Evolutionary conservation across 2,329 filamentous ascomycete genomes (phyloP).

Genomic region (Didymella segeticola): DNA sequence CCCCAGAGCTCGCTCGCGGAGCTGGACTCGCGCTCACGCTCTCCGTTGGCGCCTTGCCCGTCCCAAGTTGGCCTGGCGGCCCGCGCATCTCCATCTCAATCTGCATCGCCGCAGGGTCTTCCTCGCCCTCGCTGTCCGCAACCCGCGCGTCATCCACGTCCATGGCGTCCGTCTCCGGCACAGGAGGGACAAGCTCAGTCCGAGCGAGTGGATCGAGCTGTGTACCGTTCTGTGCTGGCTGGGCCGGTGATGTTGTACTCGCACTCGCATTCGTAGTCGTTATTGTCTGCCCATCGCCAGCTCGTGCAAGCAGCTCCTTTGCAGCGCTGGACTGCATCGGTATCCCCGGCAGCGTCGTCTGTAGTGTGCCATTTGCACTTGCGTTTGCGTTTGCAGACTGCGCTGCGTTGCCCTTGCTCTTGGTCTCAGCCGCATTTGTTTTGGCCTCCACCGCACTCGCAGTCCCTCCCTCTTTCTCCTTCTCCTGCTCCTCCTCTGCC

Average conservation of each 20-base stretch:
- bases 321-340: neutral
- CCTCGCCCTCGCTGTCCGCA: slow-evolving; percentile 35
- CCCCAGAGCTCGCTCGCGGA: slow-evolving; percentile 21
- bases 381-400: slow-evolving; percentile 7
- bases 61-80: slow-evolving; percentile 22
- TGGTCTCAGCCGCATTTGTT: slow-evolving; percentile 19
- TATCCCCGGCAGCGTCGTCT: slow-evolving; percentile 1
- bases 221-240: neutral
- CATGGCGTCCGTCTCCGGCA: slow-evolving; percentile 12
- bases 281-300: neutral
- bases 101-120: slow-evolving; percentile 46
- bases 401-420: slow-evolving; percentile 7
- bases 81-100: slow-evolving; percentile 51
- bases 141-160: slow-evolving; percentile 17
- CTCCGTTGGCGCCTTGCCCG: neutral
- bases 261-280: neutral
- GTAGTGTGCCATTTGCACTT: neutral
- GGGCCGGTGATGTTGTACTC: neutral
- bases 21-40: neutral
- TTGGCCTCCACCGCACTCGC: slow-evolving; percentile 31
- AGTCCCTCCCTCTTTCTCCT: slow-evolving; percentile 25
- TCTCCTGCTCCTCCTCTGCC: slow-evolving; percentile 34
- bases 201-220: slow-evolving; percentile 26
- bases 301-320: neutral
- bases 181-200: slow-evolving; percentile 11